A percentile compares a stretch with the other conserved stretches of the same genome.
Evolutionary conservation across 306 rosid genomes (phyloP).

Genomic region (Boehmeria nivea): DNA sequence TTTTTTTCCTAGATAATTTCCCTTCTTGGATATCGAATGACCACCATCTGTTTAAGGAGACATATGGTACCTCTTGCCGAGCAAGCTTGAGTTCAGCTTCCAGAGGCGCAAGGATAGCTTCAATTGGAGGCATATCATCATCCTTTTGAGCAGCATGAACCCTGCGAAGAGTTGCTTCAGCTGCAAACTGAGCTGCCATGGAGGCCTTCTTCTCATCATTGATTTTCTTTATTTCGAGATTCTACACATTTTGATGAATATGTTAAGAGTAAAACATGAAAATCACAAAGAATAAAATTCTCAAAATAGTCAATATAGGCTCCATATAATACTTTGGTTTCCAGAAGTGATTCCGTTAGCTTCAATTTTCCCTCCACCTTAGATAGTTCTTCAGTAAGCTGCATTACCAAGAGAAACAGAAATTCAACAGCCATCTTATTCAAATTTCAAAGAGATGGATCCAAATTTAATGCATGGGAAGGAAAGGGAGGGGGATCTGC

Average conservation of each 20-base stretch:
- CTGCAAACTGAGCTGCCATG: constrained; percentile 99
- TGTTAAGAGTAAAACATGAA: not conserved
- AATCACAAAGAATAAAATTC: not conserved
- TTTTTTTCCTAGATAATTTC: not conserved
- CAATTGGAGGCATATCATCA: constrained; percentile 99
- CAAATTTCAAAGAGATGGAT: too few relatives aligned
- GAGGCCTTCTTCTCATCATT: constrained; percentile 99
- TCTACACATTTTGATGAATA: constrained; percentile 48
- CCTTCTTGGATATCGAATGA: constrained; percentile 1
- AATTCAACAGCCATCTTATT: not conserved
- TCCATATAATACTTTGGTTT: constrained; percentile 68
- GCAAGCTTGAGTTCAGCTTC: constrained; percentile 99
- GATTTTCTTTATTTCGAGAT: constrained; percentile 97
- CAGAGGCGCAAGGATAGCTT: constrained; percentile 97
- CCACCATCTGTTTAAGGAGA: constrained; percentile 12
- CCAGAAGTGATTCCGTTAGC: constrained; percentile 88
- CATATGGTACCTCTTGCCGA: constrained; percentile 71
- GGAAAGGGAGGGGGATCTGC: constrained; percentile 11
- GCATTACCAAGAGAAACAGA: constrained; percentile 19
- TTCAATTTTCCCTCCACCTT: constrained; percentile 90
- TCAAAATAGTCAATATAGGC: constrained; percentile 19
- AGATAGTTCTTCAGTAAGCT: constrained; percentile 89
- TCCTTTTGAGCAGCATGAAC: constrained; percentile 99
- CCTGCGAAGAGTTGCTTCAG: constrained; percentile 98
- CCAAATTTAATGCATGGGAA: not conserved